Evolutionary conservation across 352 stramenopile species (phyloP).

Genomic region (Detonula confervacea): DNA sequence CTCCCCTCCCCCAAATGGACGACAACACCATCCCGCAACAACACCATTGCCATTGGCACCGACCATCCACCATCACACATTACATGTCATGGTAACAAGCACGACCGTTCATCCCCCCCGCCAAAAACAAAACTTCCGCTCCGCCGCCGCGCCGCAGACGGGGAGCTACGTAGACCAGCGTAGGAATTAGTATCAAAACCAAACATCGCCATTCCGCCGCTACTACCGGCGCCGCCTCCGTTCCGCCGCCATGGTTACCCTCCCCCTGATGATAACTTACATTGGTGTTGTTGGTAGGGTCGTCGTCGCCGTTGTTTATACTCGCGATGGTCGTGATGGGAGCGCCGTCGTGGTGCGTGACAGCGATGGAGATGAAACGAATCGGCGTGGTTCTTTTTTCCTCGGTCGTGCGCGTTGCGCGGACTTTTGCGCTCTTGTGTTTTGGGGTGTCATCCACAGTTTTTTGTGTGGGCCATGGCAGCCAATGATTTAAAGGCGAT

Average conservation of each 20-base stretch:
- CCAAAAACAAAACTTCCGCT: conserved; percentile 6
- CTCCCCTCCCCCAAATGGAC: not conserved
- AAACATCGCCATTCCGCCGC: not conserved
- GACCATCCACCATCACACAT: too few species aligned
- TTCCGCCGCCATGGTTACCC: conserved; percentile 10
- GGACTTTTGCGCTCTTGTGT: not conserved
- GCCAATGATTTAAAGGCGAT: not conserved
- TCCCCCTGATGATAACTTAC: conserved; percentile 16
- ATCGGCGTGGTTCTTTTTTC: too few species aligned
- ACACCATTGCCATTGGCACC: not conserved
- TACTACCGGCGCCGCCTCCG: not conserved
- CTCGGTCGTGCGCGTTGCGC: not conserved
- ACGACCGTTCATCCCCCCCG: too few species aligned
- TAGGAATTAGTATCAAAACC: conserved; percentile 13
- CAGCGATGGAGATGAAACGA: conserved; percentile 8
- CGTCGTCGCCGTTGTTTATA: not conserved
- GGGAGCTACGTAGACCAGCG: not conserved
- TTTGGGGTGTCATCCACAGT: too few species aligned
- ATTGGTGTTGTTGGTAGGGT: conserved; percentile 8
- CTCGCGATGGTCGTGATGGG: too few species aligned
- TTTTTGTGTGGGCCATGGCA: not conserved
- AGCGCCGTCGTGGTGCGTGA: not conserved
- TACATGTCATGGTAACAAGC: not conserved
- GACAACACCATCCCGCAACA: not conserved
- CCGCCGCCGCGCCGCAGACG: not conserved